Base-by-base conservation (phyloP, 2,329 filamentous ascomycete species). In the Lasiodiplodia sp. region DNA sequence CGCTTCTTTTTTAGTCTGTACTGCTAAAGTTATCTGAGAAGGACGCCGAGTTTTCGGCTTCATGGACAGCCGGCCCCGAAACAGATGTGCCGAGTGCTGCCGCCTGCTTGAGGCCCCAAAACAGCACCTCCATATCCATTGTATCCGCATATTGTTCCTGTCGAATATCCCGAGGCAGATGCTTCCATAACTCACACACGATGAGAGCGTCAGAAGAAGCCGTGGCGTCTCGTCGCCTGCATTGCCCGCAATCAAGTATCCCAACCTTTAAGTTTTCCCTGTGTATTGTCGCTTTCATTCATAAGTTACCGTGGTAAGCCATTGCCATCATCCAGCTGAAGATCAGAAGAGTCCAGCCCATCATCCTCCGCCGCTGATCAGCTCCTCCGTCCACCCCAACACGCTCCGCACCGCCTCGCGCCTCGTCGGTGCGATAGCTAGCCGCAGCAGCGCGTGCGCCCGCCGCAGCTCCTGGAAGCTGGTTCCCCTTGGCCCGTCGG, bases 391-490 rank as follows among this genome's bases (percentile, higher is more conserved):
- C 56, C 56, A 58, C 21, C 8, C 21, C 34, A 58, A 18, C 56
- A 58, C 56, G 5, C 37, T 23, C 56, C 16, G n/a, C 56, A 60
- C 56, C 56, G 56, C 56, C 37, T 40, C 56, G 10, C 23, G 3
- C 56, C 37, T 25, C 56, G 56, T 60, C 34, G 34, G 7, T 37
- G n/a, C 56, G n/a, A 60, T 44, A 4, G 7, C 56, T 11, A 60
- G 5, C 23, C 56, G 34, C 56, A 60, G 37, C 37, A 60, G 56
- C 56, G 56, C 56, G 56, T 60, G 56, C 21, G 56, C 56, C 56
- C 14, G 11, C 21, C 56, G 37, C 56, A 60, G 37, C 12, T n/a
- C 37, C 21, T 12, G 3, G 34, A 60, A 44, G 21, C 8, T 25
- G 4, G 34, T 47, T 11, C 37, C 37, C 7, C 8, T 14, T 5